Conservation (phyloP, 805 yeast species). For the Schwanniomyces occidentalis region DNA sequence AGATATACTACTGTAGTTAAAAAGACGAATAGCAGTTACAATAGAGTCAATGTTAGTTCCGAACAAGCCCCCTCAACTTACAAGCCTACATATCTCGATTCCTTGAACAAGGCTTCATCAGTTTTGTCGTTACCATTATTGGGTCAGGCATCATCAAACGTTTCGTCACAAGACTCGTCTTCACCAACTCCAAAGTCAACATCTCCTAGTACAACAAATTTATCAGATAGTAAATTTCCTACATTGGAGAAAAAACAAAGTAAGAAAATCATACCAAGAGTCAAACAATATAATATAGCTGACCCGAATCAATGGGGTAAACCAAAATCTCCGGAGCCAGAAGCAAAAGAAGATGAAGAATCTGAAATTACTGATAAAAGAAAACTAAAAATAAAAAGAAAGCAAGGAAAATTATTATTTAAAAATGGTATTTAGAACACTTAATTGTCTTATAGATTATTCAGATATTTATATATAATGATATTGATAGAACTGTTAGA, state of each 20-base stretch:
- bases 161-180: conserved; percentile 17
- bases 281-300: conserved; percentile 44
- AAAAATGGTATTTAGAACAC: conserved; percentile 3
- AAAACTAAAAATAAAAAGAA: conserved; percentile 19
- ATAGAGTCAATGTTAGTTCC: conserved; percentile 12
- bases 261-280: conserved; percentile 52
- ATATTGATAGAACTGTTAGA: too few relatives aligned
- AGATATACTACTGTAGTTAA: conserved; percentile 36
- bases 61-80: conserved; percentile 21
- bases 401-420: conserved; percentile 14
- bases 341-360: conserved; percentile 6
- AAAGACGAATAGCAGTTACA: conserved; percentile 12
- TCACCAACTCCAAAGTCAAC: conserved; percentile 25
- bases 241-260: conserved; percentile 43
- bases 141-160: conserved; percentile 24
- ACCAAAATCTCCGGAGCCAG: conserved; percentile 2
- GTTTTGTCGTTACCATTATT: conserved; percentile 30
- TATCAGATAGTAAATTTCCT: conserved; percentile 45
- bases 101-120: conserved; percentile 14
- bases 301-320: conserved; percentile 23
- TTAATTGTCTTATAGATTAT: background rate
- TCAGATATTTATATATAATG: background rate
- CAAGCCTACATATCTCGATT: conserved; percentile 34
- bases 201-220: conserved; percentile 11
- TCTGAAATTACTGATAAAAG: conserved; percentile 12